phyloP scores from a whole-genome alignment of 768 basidiomycete species.

The Lentinula detonsa region DNA sequence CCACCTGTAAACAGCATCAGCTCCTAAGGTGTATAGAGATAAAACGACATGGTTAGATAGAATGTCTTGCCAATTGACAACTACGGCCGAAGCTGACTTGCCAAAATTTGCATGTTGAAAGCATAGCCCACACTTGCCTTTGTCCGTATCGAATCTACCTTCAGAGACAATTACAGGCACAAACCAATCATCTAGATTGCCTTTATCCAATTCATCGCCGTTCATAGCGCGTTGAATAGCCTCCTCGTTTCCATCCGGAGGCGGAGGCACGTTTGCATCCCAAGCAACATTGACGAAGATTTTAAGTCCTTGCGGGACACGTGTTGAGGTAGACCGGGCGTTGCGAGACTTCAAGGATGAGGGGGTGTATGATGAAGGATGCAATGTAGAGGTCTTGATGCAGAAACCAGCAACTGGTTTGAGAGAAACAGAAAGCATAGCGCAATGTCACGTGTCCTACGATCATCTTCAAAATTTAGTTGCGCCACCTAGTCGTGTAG shows the following conservation, averaged over 20 bases:
- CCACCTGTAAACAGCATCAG: conserved; percentile 42
- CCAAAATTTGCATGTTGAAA: conserved; percentile 7
- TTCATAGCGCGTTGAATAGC: conserved; percentile 53
- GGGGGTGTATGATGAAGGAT: conserved; percentile 30
- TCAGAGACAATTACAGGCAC: conserved; percentile 72
- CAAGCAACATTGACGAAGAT: conserved; percentile 74
- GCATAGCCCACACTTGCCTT: conserved; percentile 39
- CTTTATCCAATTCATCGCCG: conserved; percentile 37
- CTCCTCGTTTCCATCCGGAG: conserved; percentile 55
- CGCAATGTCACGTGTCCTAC: background rate
- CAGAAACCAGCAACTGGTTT: conserved; percentile 67
- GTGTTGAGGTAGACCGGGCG: conserved; percentile 18
- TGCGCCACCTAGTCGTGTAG: background rate
- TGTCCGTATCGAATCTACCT: conserved; percentile 56
- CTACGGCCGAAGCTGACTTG: background rate
- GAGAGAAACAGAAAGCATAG: conserved; percentile 28
- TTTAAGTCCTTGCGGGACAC: conserved; percentile 47
- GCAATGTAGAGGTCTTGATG: conserved; percentile 49
- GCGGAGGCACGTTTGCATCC: conserved; percentile 62
- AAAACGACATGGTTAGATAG: background rate
- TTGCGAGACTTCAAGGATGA: conserved; percentile 16
- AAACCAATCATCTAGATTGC: conserved; percentile 42
- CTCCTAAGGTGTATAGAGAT: background rate
- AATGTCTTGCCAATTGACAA: background rate
- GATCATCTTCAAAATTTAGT: background rate